Conservation (phyloP, 2,329 filamentous ascomycete species). For the Epichloe scottii region DNA sequence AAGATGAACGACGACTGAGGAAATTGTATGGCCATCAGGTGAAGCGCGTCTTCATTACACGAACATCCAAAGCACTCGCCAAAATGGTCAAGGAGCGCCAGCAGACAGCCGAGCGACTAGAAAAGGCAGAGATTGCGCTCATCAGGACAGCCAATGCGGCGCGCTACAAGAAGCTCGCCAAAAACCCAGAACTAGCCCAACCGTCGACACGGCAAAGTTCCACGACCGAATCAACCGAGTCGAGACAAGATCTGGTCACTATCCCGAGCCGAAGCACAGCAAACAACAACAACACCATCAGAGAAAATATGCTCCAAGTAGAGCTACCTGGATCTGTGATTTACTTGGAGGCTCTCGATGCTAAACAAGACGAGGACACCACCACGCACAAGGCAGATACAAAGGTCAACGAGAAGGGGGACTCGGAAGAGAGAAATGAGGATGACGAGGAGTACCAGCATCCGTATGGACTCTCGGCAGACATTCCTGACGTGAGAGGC, state of each 20-base stretch:
- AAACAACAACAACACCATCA: background rate
- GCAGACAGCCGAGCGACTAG: constrained; percentile 66
- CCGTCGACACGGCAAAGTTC: background rate
- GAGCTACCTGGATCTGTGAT: constrained; percentile 5
- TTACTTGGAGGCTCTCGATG: background rate
- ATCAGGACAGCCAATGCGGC: constrained; percentile 66
- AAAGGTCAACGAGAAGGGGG: background rate
- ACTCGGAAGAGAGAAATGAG: constrained; percentile 2
- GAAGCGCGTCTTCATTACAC: constrained; percentile 72
- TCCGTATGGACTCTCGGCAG: constrained; percentile 22
- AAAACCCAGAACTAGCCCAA: background rate
- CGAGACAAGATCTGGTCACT: constrained; percentile 5
- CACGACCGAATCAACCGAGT: background rate
- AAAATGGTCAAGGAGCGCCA: constrained; percentile 74
- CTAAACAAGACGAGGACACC: background rate
- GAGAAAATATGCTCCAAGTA: constrained; percentile 3
- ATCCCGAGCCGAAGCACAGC: constrained; percentile 1
- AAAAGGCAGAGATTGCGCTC: constrained; percentile 75
- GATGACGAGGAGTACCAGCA: constrained; percentile 23
- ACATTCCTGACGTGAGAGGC: constrained; percentile 28
- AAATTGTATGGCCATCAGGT: constrained; percentile 74
- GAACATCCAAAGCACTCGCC: constrained; percentile 64
- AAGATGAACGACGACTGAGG: constrained; percentile 63
- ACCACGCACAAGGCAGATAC: background rate
- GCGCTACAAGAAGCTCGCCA: constrained; percentile 36